Base-by-base conservation (phyloP, 345 rosid species). In the Toxicodendron radicans region DNA sequence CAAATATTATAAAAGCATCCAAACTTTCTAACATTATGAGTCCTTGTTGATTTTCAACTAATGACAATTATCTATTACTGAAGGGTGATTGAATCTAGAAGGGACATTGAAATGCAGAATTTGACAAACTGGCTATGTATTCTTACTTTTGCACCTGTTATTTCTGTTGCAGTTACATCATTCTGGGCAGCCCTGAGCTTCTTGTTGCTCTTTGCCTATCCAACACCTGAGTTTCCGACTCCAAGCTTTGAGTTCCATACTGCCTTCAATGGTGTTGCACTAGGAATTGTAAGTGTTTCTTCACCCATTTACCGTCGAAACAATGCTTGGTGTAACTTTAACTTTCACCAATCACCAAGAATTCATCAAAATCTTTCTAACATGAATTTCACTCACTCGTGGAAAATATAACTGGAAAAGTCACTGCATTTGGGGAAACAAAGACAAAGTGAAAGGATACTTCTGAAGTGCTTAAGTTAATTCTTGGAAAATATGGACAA, bases 241-340 rank as follows among this genome's bases (percentile, higher is more conserved):
- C 99, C 99, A 75, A 95, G 99, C 81, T 95, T 86, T 70, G 98
- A 95, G 86, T 95, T 53, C 73, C 99, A 95, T 81, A 80, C 98
- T 1, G 98, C 99, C 72, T 95, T 95, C 81, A 62, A 76, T n/a
- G 99, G 99, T 7, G 98, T 93, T 76, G 85, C 97, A 0, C 78
- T 93, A 59, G 99, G 99, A 79, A 93, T 95, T 57, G 99, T 95
- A 90, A 90, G 98, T 70, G 60, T 67, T 72, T 48, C 13, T 57
- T 74, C 32, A 24, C 45, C 30, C 20, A 41, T 49, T 35, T 48
- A 17, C 27, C 48, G 17, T 71, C 57, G 58, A 49, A 66, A 45
- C 23, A 38, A 70, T 71, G 38, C 38, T 27, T 68, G 33, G 49
- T 18, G 48, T 23, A 48, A 20, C 12, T n/a, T 20, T 57, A 8